Evolutionary conservation across 345 rosid species (phyloP).

Genomic region (Mangifera indica): DNA sequence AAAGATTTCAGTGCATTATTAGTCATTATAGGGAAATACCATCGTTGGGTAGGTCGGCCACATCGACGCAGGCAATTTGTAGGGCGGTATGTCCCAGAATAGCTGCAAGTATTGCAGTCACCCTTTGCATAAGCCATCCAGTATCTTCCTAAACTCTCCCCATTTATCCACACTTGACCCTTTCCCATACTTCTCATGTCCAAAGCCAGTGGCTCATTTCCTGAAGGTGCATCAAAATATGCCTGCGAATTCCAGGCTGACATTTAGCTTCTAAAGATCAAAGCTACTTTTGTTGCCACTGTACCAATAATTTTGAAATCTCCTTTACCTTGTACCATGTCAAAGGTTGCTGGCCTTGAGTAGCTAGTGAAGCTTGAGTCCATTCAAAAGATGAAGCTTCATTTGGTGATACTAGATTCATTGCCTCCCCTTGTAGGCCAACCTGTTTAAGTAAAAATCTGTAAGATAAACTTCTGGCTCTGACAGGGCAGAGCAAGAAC

Average conservation of each 20-base stretch:
- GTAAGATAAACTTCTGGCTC: constrained; percentile 6
- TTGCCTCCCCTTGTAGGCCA: constrained; percentile 72
- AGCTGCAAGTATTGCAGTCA: constrained; percentile 58
- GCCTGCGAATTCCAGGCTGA: constrained; percentile 44
- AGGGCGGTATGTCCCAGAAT: constrained; percentile 68
- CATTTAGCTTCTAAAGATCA: constrained; percentile 16
- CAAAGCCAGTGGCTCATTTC: constrained; percentile 78
- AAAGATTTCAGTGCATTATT: no score
- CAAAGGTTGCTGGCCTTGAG: constrained; percentile 53
- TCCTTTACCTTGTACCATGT: constrained; percentile 77
- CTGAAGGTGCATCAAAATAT: constrained; percentile 67
- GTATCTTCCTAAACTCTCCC: constrained; percentile 87
- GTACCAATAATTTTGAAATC: background rate
- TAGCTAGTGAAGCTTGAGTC: constrained; percentile 46
- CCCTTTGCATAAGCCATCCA: constrained; percentile 88
- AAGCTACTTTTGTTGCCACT: background rate
- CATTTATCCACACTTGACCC: constrained; percentile 94
- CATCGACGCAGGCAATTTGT: constrained; percentile 76
- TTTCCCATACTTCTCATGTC: constrained; percentile 93
- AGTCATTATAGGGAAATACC: constrained; percentile 35
- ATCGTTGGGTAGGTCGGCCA: constrained; percentile 81
- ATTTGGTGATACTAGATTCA: constrained; percentile 64
- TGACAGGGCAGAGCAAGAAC: background rate
- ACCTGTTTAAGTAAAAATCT: constrained; percentile 38
- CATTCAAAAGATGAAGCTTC: constrained; percentile 59